Evolutionary conservation across 768 basidiomycete genomes (phyloP).

Genomic region (Lepiota venenata): DNA sequence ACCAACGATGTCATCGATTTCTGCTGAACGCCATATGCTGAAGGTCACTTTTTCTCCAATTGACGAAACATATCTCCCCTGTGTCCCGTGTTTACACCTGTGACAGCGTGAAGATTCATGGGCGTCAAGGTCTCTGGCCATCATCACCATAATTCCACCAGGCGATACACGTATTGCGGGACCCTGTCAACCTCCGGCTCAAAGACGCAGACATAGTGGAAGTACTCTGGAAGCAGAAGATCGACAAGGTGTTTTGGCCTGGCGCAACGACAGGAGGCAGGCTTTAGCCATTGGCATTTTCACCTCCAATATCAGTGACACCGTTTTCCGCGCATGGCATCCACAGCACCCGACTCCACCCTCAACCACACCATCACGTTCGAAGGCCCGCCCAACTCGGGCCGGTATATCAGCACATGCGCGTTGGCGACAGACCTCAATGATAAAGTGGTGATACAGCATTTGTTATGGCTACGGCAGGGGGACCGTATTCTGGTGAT

Average conservation of each 20-base stretch:
- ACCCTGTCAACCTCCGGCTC: constrained; percentile 66
- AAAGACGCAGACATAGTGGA: constrained; percentile 86
- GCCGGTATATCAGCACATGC: constrained; percentile 2
- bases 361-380: constrained; percentile 38
- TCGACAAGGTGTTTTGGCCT: constrained; percentile 86
- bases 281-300: constrained; percentile 79
- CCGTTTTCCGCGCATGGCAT: constrained; percentile 77
- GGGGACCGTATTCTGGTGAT: too few species aligned
- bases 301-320: constrained; percentile 85
- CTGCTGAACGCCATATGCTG: too few species aligned
- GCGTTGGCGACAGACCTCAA: constrained; percentile 47
- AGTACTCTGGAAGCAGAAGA: constrained; percentile 83
- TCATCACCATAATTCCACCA: too few species aligned
- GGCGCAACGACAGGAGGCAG: too few species aligned
- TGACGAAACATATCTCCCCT: constrained; percentile 85
- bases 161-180: too few species aligned
- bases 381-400: constrained; percentile 11
- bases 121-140: constrained; percentile 96
- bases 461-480: constrained; percentile 71
- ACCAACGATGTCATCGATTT: too few species aligned
- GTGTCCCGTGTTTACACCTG: constrained; percentile 95
- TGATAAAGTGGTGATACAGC: constrained; percentile 76
- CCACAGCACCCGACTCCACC: constrained; percentile 46
- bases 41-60: constrained; percentile 97
- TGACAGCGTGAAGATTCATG: constrained; percentile 77